Base-by-base conservation (phyloP, 805 yeast species). In the Ascoidea asiatica region DNA sequence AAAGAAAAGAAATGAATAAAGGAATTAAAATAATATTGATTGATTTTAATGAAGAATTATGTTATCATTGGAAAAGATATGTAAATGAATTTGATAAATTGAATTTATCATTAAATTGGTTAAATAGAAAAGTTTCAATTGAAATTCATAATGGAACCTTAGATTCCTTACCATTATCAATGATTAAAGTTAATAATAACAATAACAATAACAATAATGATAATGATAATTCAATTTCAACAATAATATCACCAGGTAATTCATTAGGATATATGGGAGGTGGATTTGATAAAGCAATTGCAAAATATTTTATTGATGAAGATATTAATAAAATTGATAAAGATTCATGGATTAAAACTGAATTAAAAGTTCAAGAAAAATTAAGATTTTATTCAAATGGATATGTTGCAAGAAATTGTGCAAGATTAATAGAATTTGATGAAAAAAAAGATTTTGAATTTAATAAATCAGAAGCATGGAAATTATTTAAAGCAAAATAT, bases 231-330 rank as follows among this genome's bases (percentile, higher is more conserved):
- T 8, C 15, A 29, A 11, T 29, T 11, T 11, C 35, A 29, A 60
- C 65, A 2, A 53, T 66, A n/a, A 57, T 66, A 0, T 63, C 69
- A 1, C 70, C 70, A 1, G 72, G 70, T 2, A 66, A 66, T 50
- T 59, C 66, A 2, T 44, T 62, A 5, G 70, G 69, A 1, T 54
- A 52, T 19, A 56, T 66, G 60, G 63, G 64, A 4, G 72, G 72
- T 5, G 72, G 72, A 0, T 56, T 65, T 39, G 72, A 66, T 45
- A 48, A 46, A 39, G 60, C 60, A 1, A 46, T 66, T n/a, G 64
- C 65, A 2, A 46, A 52, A 4, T 46, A 57, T 22, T 65, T 59
- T 47, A 43, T 44, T n/a, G 33, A 38, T 1, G n/a, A n/a, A n/a
- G n/a, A n/a, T n/a, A n/a, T n/a, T n/a, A n/a, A n/a, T n/a, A n/a